A percentile compares a stretch with the other conserved stretches of the same genome.
phyloP scores from a whole-genome alignment of 441 rosid species.

The Codiaeum variegatum region DNA sequence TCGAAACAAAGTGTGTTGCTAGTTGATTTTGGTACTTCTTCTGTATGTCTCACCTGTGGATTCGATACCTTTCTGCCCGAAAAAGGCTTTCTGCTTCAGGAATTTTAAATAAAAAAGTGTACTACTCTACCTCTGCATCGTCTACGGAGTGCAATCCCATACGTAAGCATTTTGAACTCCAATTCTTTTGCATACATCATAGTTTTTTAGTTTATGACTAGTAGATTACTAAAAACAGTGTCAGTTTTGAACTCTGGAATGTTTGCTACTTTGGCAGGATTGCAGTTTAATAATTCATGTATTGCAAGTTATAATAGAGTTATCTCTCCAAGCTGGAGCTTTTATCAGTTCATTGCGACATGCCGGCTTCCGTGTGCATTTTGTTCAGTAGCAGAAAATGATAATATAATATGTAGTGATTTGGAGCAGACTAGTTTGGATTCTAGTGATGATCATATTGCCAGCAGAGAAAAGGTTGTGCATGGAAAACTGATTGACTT shows the following conservation, averaged over 20 bases:
- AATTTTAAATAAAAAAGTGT: conserved; percentile 16
- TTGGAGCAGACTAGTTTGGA: conserved; percentile 16
- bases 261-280: conserved; percentile 28
- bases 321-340: conserved; percentile 6
- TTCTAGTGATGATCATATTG: conserved; percentile 18
- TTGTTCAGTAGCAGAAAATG: conserved; percentile 26
- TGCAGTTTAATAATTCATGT: not conserved
- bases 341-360: conserved; percentile 17
- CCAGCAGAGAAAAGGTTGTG: conserved; percentile 26
- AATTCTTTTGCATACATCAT: not conserved
- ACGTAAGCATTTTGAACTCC: not conserved
- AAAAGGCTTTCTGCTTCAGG: conserved; percentile 23
- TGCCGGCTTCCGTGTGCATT: conserved; percentile 24
- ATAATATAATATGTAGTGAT: conserved; percentile 6
- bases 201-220: not conserved
- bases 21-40: not conserved
- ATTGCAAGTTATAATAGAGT: not conserved
- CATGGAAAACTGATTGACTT: conserved; percentile 55
- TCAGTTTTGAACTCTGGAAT: not conserved
- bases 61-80: conserved; percentile 37
- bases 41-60: conserved; percentile 41
- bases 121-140: not conserved
- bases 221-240: not conserved
- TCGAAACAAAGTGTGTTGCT: not conserved
- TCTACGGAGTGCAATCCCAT: not conserved